Evolutionary conservation across 768 basidiomycete species (phyloP).

Genomic region (Termitomyces sp.): DNA sequence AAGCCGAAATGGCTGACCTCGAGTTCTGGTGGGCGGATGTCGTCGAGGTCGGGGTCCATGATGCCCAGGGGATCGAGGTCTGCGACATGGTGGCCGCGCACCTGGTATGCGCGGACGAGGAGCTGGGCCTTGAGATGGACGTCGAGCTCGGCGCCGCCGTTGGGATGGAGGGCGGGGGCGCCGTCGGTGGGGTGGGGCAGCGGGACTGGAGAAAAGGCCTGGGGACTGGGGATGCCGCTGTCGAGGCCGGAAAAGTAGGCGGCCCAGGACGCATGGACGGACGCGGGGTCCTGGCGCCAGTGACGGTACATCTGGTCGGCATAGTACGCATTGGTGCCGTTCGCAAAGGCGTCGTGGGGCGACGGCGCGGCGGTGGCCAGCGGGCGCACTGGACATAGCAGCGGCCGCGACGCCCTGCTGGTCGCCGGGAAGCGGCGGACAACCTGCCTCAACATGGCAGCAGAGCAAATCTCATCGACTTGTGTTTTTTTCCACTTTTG

Average conservation of each 20-base stretch:
- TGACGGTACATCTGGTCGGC: constrained; percentile 95
- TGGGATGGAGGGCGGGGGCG: constrained; percentile 67
- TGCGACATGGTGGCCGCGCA: constrained; percentile 94
- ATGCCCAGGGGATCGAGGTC: constrained; percentile 96
- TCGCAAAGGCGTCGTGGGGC: constrained; percentile 83
- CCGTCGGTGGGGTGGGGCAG: constrained; percentile 71
- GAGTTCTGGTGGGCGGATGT: constrained; percentile 79
- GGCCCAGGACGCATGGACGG: constrained; percentile 93
- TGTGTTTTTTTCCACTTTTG: background rate
- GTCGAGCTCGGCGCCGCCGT: constrained; percentile 73
- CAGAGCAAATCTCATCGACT: background rate
- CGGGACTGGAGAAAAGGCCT: constrained; percentile 87
- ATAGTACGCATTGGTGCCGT: constrained; percentile 93
- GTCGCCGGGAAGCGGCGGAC: constrained; percentile 25
- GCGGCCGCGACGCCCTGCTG: constrained; percentile 11
- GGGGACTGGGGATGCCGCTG: constrained; percentile 69
- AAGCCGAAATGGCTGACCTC: constrained; percentile 94
- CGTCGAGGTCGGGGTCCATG: constrained; percentile 79
- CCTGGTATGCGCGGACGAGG: constrained; percentile 97
- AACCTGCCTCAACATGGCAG: constrained; percentile 29
- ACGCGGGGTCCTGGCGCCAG: constrained; percentile 85
- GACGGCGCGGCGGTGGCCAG: constrained; percentile 56
- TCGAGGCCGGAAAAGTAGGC: constrained; percentile 93
- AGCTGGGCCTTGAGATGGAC: constrained; percentile 99
- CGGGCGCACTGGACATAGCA: constrained; percentile 18